Percentiles rank a stretch among this genome's conserved stretches.
phyloP scores from a whole-genome alignment of 768 basidiomycete genomes.

The Auricularia cornea region DNA sequence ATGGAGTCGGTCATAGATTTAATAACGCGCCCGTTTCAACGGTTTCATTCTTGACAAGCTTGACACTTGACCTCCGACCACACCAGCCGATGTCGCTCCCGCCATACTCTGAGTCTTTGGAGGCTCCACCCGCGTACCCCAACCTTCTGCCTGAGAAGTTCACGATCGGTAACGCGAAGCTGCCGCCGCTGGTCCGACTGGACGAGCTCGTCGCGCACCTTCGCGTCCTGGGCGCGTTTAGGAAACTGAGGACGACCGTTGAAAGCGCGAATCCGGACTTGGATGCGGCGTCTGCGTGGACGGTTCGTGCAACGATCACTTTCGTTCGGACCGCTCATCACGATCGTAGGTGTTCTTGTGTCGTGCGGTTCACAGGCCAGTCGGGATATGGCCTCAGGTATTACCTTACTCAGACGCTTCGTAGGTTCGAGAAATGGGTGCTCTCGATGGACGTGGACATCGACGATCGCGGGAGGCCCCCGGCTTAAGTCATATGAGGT shows the following conservation, averaged over 20 bases:
- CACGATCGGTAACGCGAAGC: neutral
- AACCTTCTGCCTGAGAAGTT: neutral
- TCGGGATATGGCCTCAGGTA: too few relatives aligned
- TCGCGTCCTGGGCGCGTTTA: conserved; percentile 1
- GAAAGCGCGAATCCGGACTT: neutral
- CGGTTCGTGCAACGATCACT: neutral
- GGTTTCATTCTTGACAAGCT: too few relatives aligned
- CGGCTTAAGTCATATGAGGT: too few relatives aligned
- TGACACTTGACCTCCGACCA: too few relatives aligned
- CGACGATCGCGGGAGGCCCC: too few relatives aligned
- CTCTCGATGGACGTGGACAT: neutral
- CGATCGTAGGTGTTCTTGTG: neutral
- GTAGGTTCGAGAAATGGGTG: conserved; percentile 1
- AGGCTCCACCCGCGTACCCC: neutral
- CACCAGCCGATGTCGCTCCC: too few relatives aligned
- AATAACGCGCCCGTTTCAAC: too few relatives aligned
- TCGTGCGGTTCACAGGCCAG: conserved; percentile 3
- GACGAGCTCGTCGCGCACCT: conserved; percentile 4
- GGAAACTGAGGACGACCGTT: neutral
- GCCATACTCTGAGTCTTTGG: neutral
- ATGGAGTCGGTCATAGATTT: too few relatives aligned
- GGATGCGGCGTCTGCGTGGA: neutral
- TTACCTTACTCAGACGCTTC: too few relatives aligned
- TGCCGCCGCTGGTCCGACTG: neutral
- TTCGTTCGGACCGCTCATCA: too few relatives aligned